Base-by-base conservation (phyloP, 345 rosid species). In the Microthlaspi erraticum region DNA sequence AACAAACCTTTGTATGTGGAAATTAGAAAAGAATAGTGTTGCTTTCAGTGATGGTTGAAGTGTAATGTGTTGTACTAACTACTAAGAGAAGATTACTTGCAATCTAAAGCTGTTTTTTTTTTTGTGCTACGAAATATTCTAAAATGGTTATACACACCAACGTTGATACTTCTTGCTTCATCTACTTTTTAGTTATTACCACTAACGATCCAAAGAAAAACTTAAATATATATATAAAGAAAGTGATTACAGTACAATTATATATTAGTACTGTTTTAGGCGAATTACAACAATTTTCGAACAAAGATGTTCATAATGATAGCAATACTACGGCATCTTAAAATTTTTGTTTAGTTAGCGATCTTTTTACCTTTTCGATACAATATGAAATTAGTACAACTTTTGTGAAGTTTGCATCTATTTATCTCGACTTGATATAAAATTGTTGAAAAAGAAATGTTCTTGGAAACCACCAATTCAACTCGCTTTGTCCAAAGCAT, bases 21-120 rank as follows among this genome's bases (percentile, higher is more conserved):
- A 23, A 23, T 6, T 41, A 2, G 44, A 57, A 19, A 68, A 57
- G 14, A 64, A 36, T 36, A 37, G 36, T 64, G 77, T 72, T 34
- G 71, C 77, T 72, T 72, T 72, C 71, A 44, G 6, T 55, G 65
- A 55, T 64, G 58, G 71, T 73, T 73, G 71, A 56, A 58, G 33
- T 45, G 55, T 64, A 54, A 43, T 33, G 55, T 43, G 52, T 53
- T 50, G 69, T 72, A 61, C 52, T 29, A 23, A 23, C 64, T 23
- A 44, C 20, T 7, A 45, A 13, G 10, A 23, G 8, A 51, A n/a
- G 17, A 65, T 57, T 65, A 73, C 72, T 73, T 65, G 52, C 60
- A 31, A 57, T 65, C 9, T 58, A 65, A 64, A 55, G 8, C 32
- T 53, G 62, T 53, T 46, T 55, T 17, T 58, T n/a, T 52, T 58